These are phyloP conservation scores for Linum tenue DNA, from an alignment of 345 rosid species.

Conservation along the genomic window DNA sequence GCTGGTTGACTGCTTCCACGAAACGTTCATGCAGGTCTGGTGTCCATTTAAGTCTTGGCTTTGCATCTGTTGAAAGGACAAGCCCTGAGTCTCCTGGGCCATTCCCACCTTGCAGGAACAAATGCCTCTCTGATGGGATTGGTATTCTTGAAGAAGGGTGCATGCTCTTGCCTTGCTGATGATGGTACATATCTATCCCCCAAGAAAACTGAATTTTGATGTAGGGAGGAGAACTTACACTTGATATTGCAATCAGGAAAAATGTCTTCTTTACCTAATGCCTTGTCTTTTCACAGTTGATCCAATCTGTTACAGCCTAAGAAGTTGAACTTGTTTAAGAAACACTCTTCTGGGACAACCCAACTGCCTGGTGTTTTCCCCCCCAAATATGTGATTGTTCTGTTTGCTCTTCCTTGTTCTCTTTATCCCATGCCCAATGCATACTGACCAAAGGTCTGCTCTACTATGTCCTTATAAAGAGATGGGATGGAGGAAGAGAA, in stretches of 20 bases:
- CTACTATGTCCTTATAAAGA: conserved; percentile 32
- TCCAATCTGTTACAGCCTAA: conserved; percentile 18
- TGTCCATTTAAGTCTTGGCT: conserved; percentile 91
- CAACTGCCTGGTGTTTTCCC: conserved; percentile 13
- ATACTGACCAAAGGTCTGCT: conserved; percentile 19
- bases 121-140: conserved; percentile 52
- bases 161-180: conserved; percentile 66
- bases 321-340: conserved; percentile 22
- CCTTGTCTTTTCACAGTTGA: conserved; percentile 13
- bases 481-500: conserved; percentile 9
- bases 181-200: conserved; percentile 57
- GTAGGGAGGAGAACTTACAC: conserved; percentile 13
- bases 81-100: conserved; percentile 90
- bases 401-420: conserved; percentile 21
- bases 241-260: conserved; percentile 14
- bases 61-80: conserved; percentile 83
- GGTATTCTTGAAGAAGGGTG: conserved; percentile 62
- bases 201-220: conserved; percentile 17
- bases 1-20: conserved; percentile 83
- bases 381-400: conserved; percentile 14
- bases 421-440: conserved; percentile 20
- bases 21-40: conserved; percentile 85
- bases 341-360: conserved; percentile 19
- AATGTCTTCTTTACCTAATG: conserved; percentile 32
- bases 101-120: conserved; percentile 75